A percentile compares a stretch with the other conserved stretches of the same genome.
Conservation (phyloP, 2,329 filamentous ascomycete species). For the Raffaelea ambrosiae region DNA sequence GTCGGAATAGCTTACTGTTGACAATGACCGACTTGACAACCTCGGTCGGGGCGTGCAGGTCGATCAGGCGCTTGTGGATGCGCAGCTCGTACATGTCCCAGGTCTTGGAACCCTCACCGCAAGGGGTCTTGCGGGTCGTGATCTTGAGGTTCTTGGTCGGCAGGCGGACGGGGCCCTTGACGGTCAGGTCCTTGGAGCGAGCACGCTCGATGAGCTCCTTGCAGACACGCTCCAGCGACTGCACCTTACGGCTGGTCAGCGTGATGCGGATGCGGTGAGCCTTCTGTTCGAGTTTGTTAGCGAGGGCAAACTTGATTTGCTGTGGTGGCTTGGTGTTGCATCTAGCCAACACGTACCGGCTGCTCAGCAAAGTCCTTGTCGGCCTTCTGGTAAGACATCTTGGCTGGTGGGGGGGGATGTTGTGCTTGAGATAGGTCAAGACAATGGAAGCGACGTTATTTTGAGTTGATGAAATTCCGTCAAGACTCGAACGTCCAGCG, state of each 20-base stretch:
- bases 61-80: conserved; percentile 97
- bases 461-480: conserved; percentile 5
- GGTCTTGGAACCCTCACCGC: conserved; percentile 99
- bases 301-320: too few relatives aligned
- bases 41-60: conserved; percentile 96
- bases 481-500: conserved; percentile 16
- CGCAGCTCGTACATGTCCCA: conserved; percentile 92
- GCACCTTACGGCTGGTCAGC: conserved; percentile 88
- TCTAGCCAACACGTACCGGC: conserved; percentile 58
- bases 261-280: conserved; percentile 62
- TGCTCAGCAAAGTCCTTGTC: conserved; percentile 91
- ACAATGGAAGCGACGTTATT: neutral
- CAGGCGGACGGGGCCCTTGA: conserved; percentile 96
- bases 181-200: conserved; percentile 95
- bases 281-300: conserved; percentile 10
- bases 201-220: conserved; percentile 96
- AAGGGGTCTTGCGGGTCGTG: conserved; percentile 97
- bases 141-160: conserved; percentile 96
- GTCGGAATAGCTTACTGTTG: conserved; percentile 61
- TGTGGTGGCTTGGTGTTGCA: neutral
- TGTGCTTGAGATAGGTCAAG: conserved; percentile 4
- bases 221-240: conserved; percentile 96
- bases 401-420: conserved; percentile 24
- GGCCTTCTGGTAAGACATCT: conserved; percentile 90
- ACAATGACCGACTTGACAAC: conserved; percentile 95